These are phyloP conservation scores for Massospora cicadina DNA, from an alignment of 371 early-diverging fungal species.

Conservation along the genomic window DNA sequence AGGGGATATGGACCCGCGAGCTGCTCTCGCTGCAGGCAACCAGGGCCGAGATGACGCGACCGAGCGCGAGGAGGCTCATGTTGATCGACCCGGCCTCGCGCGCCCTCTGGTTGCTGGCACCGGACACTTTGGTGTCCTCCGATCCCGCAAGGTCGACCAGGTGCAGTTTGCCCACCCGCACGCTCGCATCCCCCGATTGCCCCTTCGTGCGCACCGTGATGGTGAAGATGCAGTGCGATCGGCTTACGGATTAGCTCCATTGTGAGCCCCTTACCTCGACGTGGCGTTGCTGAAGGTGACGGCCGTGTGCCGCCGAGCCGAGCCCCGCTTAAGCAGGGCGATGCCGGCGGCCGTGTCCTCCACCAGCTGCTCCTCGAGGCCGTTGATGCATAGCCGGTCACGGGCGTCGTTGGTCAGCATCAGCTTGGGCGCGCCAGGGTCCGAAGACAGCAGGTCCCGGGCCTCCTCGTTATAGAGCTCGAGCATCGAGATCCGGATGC, in stretches of 20 bases:
- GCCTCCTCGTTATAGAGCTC: slow-evolving; percentile 99
- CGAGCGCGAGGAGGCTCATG: slow-evolving; percentile 75
- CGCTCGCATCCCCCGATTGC: slow-evolving; percentile 54
- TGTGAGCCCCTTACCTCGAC: slow-evolving; percentile 30
- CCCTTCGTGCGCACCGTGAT: slow-evolving; percentile 73
- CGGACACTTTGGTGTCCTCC: slow-evolving; percentile 81
- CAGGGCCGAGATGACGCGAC: slow-evolving; percentile 81
- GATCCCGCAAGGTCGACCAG: slow-evolving; percentile 97
- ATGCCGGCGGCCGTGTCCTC: slow-evolving; percentile 55
- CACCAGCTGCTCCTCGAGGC: slow-evolving; percentile 34
- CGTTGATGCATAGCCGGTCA: slow-evolving; percentile 60
- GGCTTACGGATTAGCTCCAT: slow-evolving; percentile 22
- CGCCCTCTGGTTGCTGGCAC: slow-evolving; percentile 69
- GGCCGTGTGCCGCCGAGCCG: slow-evolving; percentile 61
- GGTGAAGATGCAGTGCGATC: slow-evolving; percentile 91
- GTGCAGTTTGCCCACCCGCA: slow-evolving; percentile 80
- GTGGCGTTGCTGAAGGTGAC: slow-evolving; percentile 78
- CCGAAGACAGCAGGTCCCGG: slow-evolving; percentile 57
- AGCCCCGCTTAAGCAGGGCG: slow-evolving; percentile 50
- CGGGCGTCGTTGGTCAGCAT: slow-evolving; percentile 29
- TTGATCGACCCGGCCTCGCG: slow-evolving; percentile 88
- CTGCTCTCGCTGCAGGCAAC: slow-evolving; percentile 13
- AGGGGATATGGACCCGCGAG: slow-evolving; percentile 58
- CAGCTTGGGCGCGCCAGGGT: slow-evolving; percentile 32
- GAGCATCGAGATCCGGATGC: slow-evolving; percentile 66